Evolutionary conservation across 1,284 basidiomycete genomes (phyloP).

Genomic region (Calocybe gambosa): DNA sequence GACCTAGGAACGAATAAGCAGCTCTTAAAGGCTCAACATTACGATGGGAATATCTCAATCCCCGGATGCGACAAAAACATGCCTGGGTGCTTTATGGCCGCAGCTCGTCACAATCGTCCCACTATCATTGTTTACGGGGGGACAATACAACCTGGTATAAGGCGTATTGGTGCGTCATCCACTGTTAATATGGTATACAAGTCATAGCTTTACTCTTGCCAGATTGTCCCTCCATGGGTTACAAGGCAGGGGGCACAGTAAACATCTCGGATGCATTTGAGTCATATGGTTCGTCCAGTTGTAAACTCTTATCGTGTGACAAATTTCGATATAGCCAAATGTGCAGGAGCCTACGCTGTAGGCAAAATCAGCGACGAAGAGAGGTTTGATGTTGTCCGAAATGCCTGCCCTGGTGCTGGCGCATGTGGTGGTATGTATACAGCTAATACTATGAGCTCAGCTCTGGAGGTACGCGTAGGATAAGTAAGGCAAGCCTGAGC

Average conservation of each 20-base stretch:
- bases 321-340: neutral
- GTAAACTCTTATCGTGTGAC: neutral
- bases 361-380: conserved; percentile 75
- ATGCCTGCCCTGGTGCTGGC: conserved; percentile 77
- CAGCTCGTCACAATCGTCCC: conserved; percentile 77
- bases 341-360: conserved; percentile 60
- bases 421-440: conserved; percentile 86
- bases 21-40: conserved; percentile 63
- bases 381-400: conserved; percentile 73
- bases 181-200: neutral
- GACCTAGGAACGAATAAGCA: neutral
- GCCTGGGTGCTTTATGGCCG: conserved; percentile 87
- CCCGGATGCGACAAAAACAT: conserved; percentile 92
- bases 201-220: neutral
- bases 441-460: conserved; percentile 87
- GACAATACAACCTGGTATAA: conserved; percentile 71
- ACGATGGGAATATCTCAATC: conserved; percentile 81
- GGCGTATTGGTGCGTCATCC: conserved; percentile 43
- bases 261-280: conserved; percentile 84
- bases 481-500: neutral
- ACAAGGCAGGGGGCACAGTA: conserved; percentile 70
- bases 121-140: conserved; percentile 85
- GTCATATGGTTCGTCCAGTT: conserved; percentile 52
- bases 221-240: conserved; percentile 78
- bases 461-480: conserved; percentile 62